Evolutionary conservation across 2,329 filamentous ascomycete genomes (phyloP).

Genomic region (Penicillium sp.): DNA sequence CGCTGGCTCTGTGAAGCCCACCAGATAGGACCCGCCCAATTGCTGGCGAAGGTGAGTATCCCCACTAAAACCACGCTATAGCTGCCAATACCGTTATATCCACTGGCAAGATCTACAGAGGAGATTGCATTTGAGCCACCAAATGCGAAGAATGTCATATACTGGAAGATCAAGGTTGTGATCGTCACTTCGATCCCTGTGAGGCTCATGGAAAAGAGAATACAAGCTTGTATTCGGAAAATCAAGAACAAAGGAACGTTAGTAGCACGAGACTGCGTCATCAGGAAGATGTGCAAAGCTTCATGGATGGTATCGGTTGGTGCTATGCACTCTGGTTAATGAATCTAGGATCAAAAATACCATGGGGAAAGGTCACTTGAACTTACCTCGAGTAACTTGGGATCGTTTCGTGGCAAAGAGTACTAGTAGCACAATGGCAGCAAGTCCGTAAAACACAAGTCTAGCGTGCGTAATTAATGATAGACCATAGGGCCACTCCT

Average conservation of each 20-base stretch:
- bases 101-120: constrained; percentile 88
- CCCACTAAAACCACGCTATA: constrained; percentile 84
- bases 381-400: constrained; percentile 19
- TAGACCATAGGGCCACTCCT: constrained; percentile 39
- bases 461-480: constrained; percentile 53
- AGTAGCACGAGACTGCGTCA: constrained; percentile 80
- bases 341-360: not conserved
- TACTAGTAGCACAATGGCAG: constrained; percentile 32
- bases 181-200: constrained; percentile 61
- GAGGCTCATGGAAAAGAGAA: constrained; percentile 46
- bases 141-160: constrained; percentile 82
- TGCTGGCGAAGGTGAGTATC: constrained; percentile 77
- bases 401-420: constrained; percentile 18
- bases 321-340: constrained; percentile 16
- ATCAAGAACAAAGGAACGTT: constrained; percentile 84
- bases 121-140: constrained; percentile 94
- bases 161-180: constrained; percentile 73
- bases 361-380: not conserved
- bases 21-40: constrained; percentile 90
- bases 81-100: constrained; percentile 83
- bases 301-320: constrained; percentile 53
- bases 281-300: constrained; percentile 71
- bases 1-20: constrained; percentile 66
- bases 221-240: constrained; percentile 62
- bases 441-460: constrained; percentile 50